phyloP scores from a whole-genome alignment of 805 yeast genomes.

The Monosporozyma unispora region DNA sequence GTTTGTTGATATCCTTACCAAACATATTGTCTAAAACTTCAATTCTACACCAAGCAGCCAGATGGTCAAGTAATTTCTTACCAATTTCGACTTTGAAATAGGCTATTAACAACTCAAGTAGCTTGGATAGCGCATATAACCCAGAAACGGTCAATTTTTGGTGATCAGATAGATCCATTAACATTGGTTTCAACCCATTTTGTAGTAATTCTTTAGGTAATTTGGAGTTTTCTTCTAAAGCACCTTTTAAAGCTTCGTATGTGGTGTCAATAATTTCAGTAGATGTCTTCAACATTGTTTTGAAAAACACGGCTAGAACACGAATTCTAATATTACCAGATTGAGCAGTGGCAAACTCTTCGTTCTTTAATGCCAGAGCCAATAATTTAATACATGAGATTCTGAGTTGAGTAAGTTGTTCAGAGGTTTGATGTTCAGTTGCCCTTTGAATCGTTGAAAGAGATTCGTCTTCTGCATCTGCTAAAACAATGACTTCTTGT shows the following conservation, averaged over 20 bases:
- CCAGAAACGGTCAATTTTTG: conserved; percentile 84
- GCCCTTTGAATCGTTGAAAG: conserved; percentile 79
- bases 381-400: conserved; percentile 82
- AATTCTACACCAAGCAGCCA: conserved; percentile 93
- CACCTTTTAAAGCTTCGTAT: conserved; percentile 74
- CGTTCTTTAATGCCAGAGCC: conserved; percentile 74
- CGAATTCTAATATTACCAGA: conserved; percentile 72
- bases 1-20: conserved; percentile 68
- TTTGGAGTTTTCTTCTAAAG: conserved; percentile 75
- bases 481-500: conserved; percentile 85
- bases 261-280: conserved; percentile 89
- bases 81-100: conserved; percentile 97
- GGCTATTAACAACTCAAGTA: conserved; percentile 77
- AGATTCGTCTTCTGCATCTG: conserved; percentile 96
- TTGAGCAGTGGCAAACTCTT: conserved; percentile 70
- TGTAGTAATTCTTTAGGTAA: conserved; percentile 93
- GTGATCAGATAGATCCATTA: conserved; percentile 90
- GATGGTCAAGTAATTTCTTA: conserved; percentile 79
- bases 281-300: conserved; percentile 78
- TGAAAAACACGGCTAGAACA: conserved; percentile 89
- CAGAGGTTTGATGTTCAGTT: conserved; percentile 78
- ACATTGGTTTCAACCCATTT: conserved; percentile 88
- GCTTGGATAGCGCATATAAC: conserved; percentile 79
- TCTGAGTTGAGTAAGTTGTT: conserved; percentile 76
- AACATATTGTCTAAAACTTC: conserved; percentile 65